Base-by-base conservation (phyloP, 1,284 basidiomycete species). In the Moesziomyces sp. region DNA sequence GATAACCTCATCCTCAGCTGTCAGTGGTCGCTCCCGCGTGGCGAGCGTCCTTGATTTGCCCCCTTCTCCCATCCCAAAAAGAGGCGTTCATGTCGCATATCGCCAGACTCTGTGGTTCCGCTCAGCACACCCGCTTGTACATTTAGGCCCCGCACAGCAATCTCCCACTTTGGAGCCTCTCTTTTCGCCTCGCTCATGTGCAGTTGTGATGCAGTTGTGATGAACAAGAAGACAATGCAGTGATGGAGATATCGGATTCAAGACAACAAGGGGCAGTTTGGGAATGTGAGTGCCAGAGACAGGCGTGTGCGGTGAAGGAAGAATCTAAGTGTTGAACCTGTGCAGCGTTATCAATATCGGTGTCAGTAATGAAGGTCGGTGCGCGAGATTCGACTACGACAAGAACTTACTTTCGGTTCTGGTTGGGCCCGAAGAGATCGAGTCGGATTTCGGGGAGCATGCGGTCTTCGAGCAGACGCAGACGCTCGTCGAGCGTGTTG, bases 1-100 rank as follows among this genome's bases (percentile, higher is more conserved):
- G 92, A 93, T 83, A 94, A 92, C 84, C 86, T 94, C 69, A 94
- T 94, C 80, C 84, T 94, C 81, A 93, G 89, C 81, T 91, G 93
- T 53, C 91, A 92, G 81, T 94, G 93, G 92, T 93, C 92, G 30
- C 73, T 80, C 35, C 84, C 84, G 11, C 69, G 83, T 42, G 83
- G 74, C 49, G 80, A 82, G 65, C 73, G 80, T 21, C 79, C 80
- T 62, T 71, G 54, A 59, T 24, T 11, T 45, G 18, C n/a, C n/a
- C 18, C 52, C 8, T 43, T 53, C 3, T 11, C 19, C 13, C 40
- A 30, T 14, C 26, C n/a, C 18, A 43, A 46, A 62, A 68, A 53
- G 50, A 60, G 58, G 19, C 51, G 42, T 9, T 19, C 28, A 44
- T 30, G 28, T 42, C 0, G 14, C 10, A 18, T n/a, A 16, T 16